Base-by-base conservation (phyloP, 306 rosid species). In the Albizia julibrissin region DNA sequence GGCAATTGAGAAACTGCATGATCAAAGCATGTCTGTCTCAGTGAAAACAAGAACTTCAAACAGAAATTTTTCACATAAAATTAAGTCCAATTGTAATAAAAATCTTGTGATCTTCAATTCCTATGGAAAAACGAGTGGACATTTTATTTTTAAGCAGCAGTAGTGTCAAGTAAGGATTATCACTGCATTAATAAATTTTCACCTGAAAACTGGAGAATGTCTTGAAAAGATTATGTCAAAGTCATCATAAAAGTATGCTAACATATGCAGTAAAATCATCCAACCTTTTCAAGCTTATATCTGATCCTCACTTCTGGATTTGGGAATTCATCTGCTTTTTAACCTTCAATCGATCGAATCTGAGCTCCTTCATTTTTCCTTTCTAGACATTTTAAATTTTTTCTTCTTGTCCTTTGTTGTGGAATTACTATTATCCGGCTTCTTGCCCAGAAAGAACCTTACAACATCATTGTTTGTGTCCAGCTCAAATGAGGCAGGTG, bases 261-360 rank as follows among this genome's bases (percentile, higher is more conserved):
- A 33, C 37, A 0, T 33, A 0, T 33, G 37, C 34, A 33, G 34
- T 1, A 33, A 33, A 33, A 33, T 2, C 37, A 33, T 33, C 37
- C 6, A 33, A 33, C 37, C 37, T 33, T 33, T 0, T 33, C 37
- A 33, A 33, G 37, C 37, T 33, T 33, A 33, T 3, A 33, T 33
- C 37, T 80, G 69, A 94, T 94, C 88, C 98, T 87, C 85, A 94
- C 97, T 88, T 87, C 92, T 40, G 98, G 97, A 81, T 92, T 94
- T 75, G 95, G 74, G 98, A 94, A 31, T 87, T 89, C 91, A 87
- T 93, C 89, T 94, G 90, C 90, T 90, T 91, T 85, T 85, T 90
- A 69, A 94, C 98, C 95, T 91, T 92, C 86, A 92, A 82, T 47
- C 97, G 97, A 69, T 87, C 93, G 79, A 91, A 89, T 77, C 89